phyloP scores from a whole-genome alignment of 345 rosid species.

The Gynandropsis gynandra region DNA sequence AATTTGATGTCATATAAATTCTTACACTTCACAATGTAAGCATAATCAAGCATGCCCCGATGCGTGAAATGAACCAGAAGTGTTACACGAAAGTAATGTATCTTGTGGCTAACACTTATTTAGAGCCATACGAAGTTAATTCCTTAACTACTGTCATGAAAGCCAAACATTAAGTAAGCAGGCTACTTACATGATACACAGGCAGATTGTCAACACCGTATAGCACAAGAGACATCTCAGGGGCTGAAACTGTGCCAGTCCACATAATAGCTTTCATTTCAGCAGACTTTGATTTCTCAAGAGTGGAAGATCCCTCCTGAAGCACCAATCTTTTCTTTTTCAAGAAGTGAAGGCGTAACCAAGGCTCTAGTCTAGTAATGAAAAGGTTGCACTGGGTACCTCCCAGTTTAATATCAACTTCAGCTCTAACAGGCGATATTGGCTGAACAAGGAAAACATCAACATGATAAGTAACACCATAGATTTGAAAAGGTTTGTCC shows the following conservation, averaged over 20 bases:
- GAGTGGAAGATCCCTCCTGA: conserved; percentile 40
- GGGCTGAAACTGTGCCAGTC: conserved; percentile 95
- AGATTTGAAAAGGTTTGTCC: conserved; percentile 1
- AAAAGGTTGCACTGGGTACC: conserved; percentile 76
- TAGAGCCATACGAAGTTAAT: not conserved
- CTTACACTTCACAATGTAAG: not conserved
- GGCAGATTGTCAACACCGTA: conserved; percentile 51
- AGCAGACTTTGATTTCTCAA: conserved; percentile 38
- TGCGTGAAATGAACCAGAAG: not conserved
- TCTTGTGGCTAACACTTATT: not conserved
- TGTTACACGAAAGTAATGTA: too few species aligned
- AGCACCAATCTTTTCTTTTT: conserved; percentile 63
- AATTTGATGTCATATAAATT: conserved; percentile 4
- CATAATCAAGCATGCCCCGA: conserved; percentile 9
- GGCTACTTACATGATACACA: conserved; percentile 77
- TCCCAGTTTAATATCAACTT: conserved; percentile 90
- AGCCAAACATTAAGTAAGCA: not conserved
- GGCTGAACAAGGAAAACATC: conserved; percentile 46
- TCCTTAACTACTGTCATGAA: conserved; percentile 4
- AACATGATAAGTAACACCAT: conserved; percentile 10
- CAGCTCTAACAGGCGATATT: conserved; percentile 69
- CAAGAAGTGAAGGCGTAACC: conserved; percentile 62
- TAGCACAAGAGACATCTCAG: conserved; percentile 81
- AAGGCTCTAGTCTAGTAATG: conserved; percentile 68
- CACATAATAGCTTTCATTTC: conserved; percentile 65